Conservation (phyloP, 2,329 filamentous ascomycete species). For the Trichoderma guizhouense region DNA sequence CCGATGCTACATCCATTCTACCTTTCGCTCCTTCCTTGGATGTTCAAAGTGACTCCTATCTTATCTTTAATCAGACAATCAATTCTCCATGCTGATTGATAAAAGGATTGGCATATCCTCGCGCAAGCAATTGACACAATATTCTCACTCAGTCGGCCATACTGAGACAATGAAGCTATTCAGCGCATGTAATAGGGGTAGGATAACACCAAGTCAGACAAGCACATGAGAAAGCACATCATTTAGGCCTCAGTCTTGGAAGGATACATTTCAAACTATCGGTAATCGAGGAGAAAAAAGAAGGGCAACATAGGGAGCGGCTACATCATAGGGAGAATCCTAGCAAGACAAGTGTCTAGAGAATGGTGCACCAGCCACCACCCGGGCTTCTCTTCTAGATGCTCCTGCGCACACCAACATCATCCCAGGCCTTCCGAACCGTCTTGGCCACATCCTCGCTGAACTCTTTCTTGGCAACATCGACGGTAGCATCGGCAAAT, state of each 20-base stretch:
- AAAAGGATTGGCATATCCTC: not conserved
- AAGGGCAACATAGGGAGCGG: not conserved
- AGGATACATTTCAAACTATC: not conserved
- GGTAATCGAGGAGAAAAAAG: no score
- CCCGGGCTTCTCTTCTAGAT: slow-evolving; percentile 22
- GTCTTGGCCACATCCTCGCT: slow-evolving; percentile 40
- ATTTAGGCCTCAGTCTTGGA: not conserved
- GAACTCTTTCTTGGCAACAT: slow-evolving; percentile 43
- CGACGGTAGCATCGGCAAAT: slow-evolving; percentile 48
- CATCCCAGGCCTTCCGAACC: slow-evolving; percentile 46
- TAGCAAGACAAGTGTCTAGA: not conserved
- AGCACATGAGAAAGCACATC: not conserved
- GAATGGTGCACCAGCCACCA: not conserved
- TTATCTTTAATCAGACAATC: not conserved
- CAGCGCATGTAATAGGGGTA: not conserved
- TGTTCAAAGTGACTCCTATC: not conserved
- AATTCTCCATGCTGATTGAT: not conserved
- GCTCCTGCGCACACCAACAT: slow-evolving; percentile 41
- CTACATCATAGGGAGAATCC: not conserved
- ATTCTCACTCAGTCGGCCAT: not conserved
- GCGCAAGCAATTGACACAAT: not conserved
- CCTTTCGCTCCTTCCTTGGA: not conserved
- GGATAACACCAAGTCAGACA: not conserved
- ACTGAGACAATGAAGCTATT: not conserved
- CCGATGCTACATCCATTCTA: not conserved